Evolutionary conservation across 1,284 basidiomycete genomes (phyloP), one percentile per base, ranked within the genome.

Genomic region (Rhodotorula mucilaginosa): DNA sequence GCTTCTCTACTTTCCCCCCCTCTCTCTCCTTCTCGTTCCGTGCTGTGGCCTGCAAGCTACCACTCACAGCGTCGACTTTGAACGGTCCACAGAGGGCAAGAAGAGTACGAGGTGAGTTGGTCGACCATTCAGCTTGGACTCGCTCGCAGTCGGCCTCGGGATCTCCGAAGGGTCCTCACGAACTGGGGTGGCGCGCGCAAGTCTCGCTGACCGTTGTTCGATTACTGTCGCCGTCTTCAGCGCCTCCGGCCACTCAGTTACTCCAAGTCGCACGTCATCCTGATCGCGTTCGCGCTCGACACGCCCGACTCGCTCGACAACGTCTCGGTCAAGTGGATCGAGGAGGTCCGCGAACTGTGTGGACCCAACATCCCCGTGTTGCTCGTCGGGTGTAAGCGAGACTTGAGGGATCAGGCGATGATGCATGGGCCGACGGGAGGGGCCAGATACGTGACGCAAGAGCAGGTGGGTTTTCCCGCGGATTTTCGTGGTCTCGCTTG

Each of bases 221-320:
- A 13, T 12, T 12, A 8, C 39, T 10, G 39, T 44, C 39, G 39
- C 10, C 34, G 19, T 18, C 63, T 44, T 47, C 79, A 93, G 90
- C 90, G 93, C 74, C 85, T 97, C 80, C 89, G 95, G 75, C 95
- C 95, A 47, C 88, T 99, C 81, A 97, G 93, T 39, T 98, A 98
- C 83, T 94, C 94, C 61, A 93, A 97, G 84, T 96, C 96, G 67
- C 96, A 99, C 82, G 93, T 99, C 79, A 97, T 99, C 81, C 87
- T 99, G 75, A 98, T 99, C 79, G 95, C 94, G 31, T 99, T 96
- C 80, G 88, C 92, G 59, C 89, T 99, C 80, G 96, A 98, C 83
- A 94, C 94, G 29, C 94, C 93, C 44, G 96, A 98, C 83, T 96
- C 93, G 62, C 84, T 98, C 72, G 96, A 98, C 77, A 98, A 98